Base-by-base conservation (phyloP, 768 basidiomycete genomes). In the Tricholoma terreum region DNA sequence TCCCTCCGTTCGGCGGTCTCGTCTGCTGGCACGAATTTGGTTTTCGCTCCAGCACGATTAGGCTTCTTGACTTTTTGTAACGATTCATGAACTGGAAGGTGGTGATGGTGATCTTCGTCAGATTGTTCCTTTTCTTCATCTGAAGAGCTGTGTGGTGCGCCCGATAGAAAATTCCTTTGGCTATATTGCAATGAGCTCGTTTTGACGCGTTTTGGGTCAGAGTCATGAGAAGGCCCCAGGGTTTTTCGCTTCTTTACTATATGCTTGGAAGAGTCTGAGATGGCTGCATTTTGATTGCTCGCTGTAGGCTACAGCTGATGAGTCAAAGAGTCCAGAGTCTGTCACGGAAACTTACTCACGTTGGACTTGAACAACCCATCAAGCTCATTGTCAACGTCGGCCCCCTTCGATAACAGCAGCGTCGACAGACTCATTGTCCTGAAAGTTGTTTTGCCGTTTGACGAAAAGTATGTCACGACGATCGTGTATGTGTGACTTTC, bases 1-100 rank as follows among this genome's bases (percentile, higher is more conserved):
- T 97, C 86, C 49, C 89, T 81, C 58, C 82, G 84, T 55, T 84
- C 85, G 15, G 81, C 69, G 0, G 90, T 90, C 72, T 98, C 95
- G 54, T 83, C 85, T 22, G 72, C 60, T 0, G 90, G 91, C 1
- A 79, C 76, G 62, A 77, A 80, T 58, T 85, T 89, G 14, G 64
- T 58, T 61, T 74, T 75, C 35, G 67, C 54, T 50, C 57, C 57
- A 56, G 63, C 46, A 38, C 54, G 49, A 31, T 59, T 61, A n/a
- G 27, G 51, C 56, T 71, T 73, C 62, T 69, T 77, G 8, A 70
- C 71, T 58, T 71, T 73, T 58, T 71, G 69, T 46, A 87, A 51
- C 2, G 84, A 81, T 67, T 90, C 89, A 60, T 92, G 89, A n/a
- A 86, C 77, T n/a, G 15, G 67, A 31, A 56, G 65, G 40, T 55